These are phyloP conservation scores for Verticillium alfalfae DNA, from an alignment of 2,329 filamentous ascomycete genomes.

Conservation along the genomic window DNA sequence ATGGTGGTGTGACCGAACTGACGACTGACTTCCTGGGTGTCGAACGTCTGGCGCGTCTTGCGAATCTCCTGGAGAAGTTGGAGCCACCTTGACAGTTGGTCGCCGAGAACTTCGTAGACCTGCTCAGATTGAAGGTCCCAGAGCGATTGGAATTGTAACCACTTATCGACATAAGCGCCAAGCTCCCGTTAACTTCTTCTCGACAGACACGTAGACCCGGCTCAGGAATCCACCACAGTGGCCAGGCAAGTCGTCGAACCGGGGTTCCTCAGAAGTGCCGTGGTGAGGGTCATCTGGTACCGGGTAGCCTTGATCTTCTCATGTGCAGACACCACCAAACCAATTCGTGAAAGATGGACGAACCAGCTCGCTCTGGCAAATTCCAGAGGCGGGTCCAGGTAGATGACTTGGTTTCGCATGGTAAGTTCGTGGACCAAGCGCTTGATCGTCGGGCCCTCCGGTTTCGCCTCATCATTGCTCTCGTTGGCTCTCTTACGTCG, in stretches of 20 bases:
- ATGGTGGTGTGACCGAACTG: constrained; percentile 92
- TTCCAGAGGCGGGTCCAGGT: constrained; percentile 88
- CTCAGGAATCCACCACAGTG: constrained; percentile 76
- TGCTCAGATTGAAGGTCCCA: constrained; percentile 97
- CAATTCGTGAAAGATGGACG: constrained; percentile 82
- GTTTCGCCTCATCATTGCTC: constrained; percentile 35
- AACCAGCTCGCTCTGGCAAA: constrained; percentile 93
- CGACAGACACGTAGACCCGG: constrained; percentile 76
- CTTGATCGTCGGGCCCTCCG: constrained; percentile 60
- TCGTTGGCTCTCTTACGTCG: constrained; percentile 44
- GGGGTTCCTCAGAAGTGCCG: constrained; percentile 57
- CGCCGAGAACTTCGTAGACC: constrained; percentile 86
- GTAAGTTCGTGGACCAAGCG: constrained; percentile 84
- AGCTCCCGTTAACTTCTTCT: constrained; percentile 78
- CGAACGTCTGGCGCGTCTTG: constrained; percentile 92
- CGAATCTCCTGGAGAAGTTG: constrained; percentile 95
- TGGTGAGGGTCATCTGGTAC: constrained; percentile 83
- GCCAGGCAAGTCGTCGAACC: constrained; percentile 80
- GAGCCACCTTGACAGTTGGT: constrained; percentile 88
- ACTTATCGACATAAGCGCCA: constrained; percentile 87
- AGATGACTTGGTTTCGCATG: constrained; percentile 97
- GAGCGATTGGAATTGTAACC: constrained; percentile 96
- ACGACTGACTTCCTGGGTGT: constrained; percentile 89
- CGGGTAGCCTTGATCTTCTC: constrained; percentile 88
- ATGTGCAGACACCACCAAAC: constrained; percentile 88